A percentile compares a stretch with the other conserved stretches of the same genome.
Conservation (phyloP, 306 rosid species). For the Benincasa hispida region DNA sequence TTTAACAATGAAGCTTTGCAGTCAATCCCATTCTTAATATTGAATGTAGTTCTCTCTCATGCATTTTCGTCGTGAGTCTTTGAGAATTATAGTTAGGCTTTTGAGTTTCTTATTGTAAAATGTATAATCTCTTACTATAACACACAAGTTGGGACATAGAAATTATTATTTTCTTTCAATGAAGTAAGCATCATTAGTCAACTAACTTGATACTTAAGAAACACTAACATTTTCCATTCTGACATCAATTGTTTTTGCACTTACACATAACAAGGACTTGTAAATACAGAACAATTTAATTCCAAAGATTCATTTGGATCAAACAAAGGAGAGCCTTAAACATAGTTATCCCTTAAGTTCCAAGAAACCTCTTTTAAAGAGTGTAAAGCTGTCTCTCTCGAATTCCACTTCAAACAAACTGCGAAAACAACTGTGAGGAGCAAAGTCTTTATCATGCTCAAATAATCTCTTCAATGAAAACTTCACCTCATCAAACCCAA, state of each 20-base stretch:
- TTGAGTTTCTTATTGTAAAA: not conserved
- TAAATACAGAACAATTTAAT: not conserved
- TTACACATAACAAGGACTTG: not conserved
- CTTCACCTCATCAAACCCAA: not conserved
- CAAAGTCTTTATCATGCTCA: slow-evolving; percentile 53
- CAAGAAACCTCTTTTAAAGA: slow-evolving; percentile 22
- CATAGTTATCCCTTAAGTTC: slow-evolving; percentile 34
- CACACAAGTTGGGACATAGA: not conserved
- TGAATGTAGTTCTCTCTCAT: not conserved
- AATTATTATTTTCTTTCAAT: not conserved
- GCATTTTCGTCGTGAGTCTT: not conserved
- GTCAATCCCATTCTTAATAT: not conserved
- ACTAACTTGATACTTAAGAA: not conserved
- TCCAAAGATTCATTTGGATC: not conserved
- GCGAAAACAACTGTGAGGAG: slow-evolving; percentile 60
- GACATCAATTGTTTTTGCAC: not conserved
- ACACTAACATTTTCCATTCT: not conserved
- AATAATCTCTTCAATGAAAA: not conserved
- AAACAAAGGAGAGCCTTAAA: not conserved
- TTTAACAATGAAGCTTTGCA: not conserved
- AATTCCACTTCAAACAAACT: slow-evolving; percentile 66
- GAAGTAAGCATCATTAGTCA: not conserved
- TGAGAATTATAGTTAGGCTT: not conserved
- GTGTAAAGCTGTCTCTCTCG: slow-evolving; percentile 37
- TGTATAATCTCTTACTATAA: too few relatives aligned